Evolutionary conservation across 163 green algal genomes (phyloP).

Genomic region (Chlamydomonas reinhardtii): DNA sequence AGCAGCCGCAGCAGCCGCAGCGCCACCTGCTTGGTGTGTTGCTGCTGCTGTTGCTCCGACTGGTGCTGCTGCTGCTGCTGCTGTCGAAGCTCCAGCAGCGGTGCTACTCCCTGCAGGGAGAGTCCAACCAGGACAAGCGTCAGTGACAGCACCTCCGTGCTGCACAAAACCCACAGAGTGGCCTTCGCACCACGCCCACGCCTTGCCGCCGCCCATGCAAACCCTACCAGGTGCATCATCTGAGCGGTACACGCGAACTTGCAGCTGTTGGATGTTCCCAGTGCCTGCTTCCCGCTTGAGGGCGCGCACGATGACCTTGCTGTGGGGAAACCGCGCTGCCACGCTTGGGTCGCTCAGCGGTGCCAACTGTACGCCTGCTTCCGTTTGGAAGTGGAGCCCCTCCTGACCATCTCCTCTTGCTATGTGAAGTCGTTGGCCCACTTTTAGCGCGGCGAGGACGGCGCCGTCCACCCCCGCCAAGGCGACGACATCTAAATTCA

Average conservation of each 20-base stretch:
- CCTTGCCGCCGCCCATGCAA: neutral
- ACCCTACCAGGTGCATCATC: neutral
- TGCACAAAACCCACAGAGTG: too few species aligned
- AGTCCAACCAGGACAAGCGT: too few species aligned
- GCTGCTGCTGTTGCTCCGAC: too few species aligned
- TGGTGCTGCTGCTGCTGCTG: too few species aligned
- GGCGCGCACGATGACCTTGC: constrained; percentile 23
- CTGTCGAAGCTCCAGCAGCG: neutral
- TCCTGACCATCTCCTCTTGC: neutral
- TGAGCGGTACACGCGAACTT: constrained; percentile 8
- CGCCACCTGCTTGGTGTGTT: neutral
- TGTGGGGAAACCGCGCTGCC: neutral
- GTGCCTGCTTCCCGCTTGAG: constrained; percentile 17
- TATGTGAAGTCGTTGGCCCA: constrained; percentile 14
- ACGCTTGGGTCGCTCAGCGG: neutral
- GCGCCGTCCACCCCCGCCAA: neutral
- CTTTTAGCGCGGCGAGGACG: neutral
- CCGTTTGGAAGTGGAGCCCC: neutral
- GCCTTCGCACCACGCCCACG: too few species aligned
- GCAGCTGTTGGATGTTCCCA: constrained; percentile 20
- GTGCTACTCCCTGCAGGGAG: neutral
- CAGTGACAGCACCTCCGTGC: too few species aligned
- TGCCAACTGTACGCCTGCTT: constrained; percentile 14
- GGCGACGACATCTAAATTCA: neutral
- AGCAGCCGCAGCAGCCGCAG: neutral